These are phyloP conservation scores for Aspergillus haitiensis DNA, from an alignment of 495 filamentous ascomycete genomes.

Conservation along the genomic window DNA sequence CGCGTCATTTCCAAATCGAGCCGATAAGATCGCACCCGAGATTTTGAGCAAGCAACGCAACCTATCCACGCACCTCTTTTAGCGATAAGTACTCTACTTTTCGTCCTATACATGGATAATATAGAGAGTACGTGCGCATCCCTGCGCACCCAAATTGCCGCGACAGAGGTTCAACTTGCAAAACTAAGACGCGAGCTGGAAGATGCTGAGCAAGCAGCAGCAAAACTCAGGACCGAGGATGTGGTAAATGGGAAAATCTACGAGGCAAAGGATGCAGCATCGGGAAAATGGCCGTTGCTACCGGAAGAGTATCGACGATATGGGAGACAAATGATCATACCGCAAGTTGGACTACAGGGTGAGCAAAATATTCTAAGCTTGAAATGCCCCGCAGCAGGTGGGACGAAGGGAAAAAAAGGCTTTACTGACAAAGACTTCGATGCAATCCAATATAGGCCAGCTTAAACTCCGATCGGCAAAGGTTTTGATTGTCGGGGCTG, in stretches of 20 bases:
- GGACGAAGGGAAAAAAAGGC: background rate
- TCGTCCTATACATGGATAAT: slow-evolving; percentile 15
- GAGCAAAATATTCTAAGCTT: slow-evolving; percentile 13
- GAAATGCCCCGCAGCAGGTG: background rate
- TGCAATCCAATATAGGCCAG: slow-evolving; percentile 58
- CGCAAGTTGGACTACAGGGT: slow-evolving; percentile 79
- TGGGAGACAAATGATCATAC: slow-evolving; percentile 89
- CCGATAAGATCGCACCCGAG: slow-evolving; percentile 19
- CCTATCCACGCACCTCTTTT: background rate
- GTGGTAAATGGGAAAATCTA: background rate
- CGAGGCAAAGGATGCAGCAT: background rate
- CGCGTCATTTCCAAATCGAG: background rate
- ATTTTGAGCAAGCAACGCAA: background rate
- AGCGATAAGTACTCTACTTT: background rate
- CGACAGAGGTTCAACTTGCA: slow-evolving; percentile 40
- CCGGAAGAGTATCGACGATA: slow-evolving; percentile 79
- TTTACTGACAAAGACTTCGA: slow-evolving; percentile 16
- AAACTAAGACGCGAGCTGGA: slow-evolving; percentile 40
- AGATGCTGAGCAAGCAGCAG: slow-evolving; percentile 34
- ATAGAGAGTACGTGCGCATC: slow-evolving; percentile 40
- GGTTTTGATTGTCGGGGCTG: slow-evolving; percentile 86
- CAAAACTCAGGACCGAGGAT: slow-evolving; percentile 18
- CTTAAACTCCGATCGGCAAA: slow-evolving; percentile 66
- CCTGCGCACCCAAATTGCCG: slow-evolving; percentile 42
- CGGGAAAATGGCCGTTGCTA: slow-evolving; percentile 60